Evolutionary conservation across 2,329 filamentous ascomycete species (phyloP).

Genomic region (Trichoderma pleuroti): DNA sequence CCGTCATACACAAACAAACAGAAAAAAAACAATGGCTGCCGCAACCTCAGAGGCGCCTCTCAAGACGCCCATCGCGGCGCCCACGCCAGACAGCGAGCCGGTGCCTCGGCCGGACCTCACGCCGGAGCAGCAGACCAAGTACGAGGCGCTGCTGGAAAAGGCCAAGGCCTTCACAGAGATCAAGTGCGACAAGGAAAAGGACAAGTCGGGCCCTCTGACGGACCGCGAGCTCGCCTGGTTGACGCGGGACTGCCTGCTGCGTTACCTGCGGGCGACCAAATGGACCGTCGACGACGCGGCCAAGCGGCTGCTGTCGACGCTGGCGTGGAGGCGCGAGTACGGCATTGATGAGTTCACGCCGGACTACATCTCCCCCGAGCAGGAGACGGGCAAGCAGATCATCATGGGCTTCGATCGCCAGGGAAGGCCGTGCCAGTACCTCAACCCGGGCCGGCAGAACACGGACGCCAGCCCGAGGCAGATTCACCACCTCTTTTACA

Average conservation of each 20-base stretch:
- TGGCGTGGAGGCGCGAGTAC: constrained; percentile 89
- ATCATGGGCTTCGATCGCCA: constrained; percentile 83
- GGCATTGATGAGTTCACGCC: constrained; percentile 73
- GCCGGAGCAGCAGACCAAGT: constrained; percentile 76
- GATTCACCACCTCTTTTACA: constrained; percentile 90
- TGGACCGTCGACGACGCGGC: constrained; percentile 75
- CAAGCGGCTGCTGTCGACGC: constrained; percentile 73
- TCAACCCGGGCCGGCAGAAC: constrained; percentile 88
- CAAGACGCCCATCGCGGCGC: constrained; percentile 30
- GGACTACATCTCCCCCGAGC: constrained; percentile 88
- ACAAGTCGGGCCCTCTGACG: constrained; percentile 62
- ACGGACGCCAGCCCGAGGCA: constrained; percentile 82
- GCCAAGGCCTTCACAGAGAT: constrained; percentile 70
- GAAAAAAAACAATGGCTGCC: neutral
- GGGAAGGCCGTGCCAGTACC: constrained; percentile 83
- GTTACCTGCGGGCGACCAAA: constrained; percentile 90
- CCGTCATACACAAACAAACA: neutral
- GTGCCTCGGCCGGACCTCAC: constrained; percentile 59
- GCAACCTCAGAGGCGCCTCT: neutral
- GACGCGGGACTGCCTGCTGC: constrained; percentile 84
- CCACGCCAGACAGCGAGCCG: constrained; percentile 56
- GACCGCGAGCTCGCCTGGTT: constrained; percentile 86
- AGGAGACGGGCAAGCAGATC: constrained; percentile 94
- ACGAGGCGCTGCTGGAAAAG: constrained; percentile 68
- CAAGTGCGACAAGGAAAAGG: constrained; percentile 51